phyloP scores from a whole-genome alignment of 495 filamentous ascomycete species.

The Neurospora sp. region DNA sequence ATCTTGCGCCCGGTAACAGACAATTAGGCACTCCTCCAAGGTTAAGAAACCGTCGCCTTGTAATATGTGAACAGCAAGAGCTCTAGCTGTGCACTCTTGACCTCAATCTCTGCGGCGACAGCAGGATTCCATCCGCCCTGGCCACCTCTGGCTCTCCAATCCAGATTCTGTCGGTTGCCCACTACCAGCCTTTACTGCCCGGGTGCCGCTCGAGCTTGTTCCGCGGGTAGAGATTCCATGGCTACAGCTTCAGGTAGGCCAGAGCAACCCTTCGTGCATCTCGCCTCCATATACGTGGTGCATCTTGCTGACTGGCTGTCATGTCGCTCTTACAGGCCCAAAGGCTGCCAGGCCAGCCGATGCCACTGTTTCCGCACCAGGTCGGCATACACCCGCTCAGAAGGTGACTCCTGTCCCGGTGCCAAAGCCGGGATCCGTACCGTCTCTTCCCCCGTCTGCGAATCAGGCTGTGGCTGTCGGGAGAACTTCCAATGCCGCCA shows the following conservation, averaged over 20 bases:
- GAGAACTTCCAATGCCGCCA: neutral
- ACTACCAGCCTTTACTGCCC: neutral
- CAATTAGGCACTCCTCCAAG: neutral
- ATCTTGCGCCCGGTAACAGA: neutral
- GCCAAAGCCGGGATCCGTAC: constrained; percentile 13
- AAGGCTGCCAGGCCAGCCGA: constrained; percentile 7
- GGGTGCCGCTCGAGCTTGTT: neutral
- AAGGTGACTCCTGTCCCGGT: constrained; percentile 17
- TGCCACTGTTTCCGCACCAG: neutral
- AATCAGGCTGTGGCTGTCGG: constrained; percentile 1
- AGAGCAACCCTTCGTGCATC: neutral
- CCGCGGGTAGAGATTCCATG: neutral
- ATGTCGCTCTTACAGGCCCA: constrained; percentile 3
- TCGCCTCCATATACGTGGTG: neutral
- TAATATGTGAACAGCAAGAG: neutral
- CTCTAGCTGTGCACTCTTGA: neutral
- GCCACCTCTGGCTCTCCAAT: neutral
- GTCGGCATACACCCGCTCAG: neutral
- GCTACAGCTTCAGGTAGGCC: constrained; percentile 12
- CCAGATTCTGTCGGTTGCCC: neutral
- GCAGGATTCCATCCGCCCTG: neutral
- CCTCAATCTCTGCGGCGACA: neutral
- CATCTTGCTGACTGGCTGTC: constrained; percentile 6
- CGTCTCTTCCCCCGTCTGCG: constrained; percentile 6
- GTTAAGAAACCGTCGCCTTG: neutral